Evolutionary conservation across 1,284 basidiomycete species (phyloP), one percentile per base, ranked within the genome.

Genomic region (Rugosomyces carneus): DNA sequence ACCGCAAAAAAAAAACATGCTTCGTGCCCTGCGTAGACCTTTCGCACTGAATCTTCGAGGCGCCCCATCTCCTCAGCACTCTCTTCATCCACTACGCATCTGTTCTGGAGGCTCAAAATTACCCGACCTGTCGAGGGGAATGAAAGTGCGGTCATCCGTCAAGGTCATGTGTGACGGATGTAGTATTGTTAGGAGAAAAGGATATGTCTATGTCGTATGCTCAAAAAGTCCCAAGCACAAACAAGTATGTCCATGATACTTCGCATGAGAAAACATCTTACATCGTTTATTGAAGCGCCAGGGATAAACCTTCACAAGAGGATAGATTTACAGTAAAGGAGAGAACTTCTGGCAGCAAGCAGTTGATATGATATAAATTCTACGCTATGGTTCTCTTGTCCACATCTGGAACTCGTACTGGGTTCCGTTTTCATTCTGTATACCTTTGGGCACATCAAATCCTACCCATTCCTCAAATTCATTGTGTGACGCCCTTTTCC

Each of bases 121-220:
- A 55, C 66, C 66, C 53, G 52, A 53, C 27, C 58, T 79, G 16
- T 63, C 73, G 21, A 71, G 94, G 54, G 93, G 93, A 34, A 96
- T 97, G 90, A 99, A 98, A 75, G 94, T 99, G 46, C 82, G 94
- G 50, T 88, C 89, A 24, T 92, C 91, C 6, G 90, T 98, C 56
- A 97, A 96, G 71, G 73, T 80, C 48, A 87, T 93, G 78, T 95
- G 92, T 65, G 90, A 93, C 53, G 89, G 90, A 10, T 95, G 92
- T 67, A 83, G 76, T 53, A 70, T 94, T 38, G 93, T 94, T 19
- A 78, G 76, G 63, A 71, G 95, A 58, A 95, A 98, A 64, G 93
- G 93, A 40, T 80, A 89, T 57, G 78, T 98, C 37, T 29, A 29
- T 29, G 13, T 29, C 27, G 27, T 29, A 2, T 10, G 27, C 27